Conservation (phyloP, 2,329 filamentous ascomycete genomes). For the Colletotrichum sp. region DNA sequence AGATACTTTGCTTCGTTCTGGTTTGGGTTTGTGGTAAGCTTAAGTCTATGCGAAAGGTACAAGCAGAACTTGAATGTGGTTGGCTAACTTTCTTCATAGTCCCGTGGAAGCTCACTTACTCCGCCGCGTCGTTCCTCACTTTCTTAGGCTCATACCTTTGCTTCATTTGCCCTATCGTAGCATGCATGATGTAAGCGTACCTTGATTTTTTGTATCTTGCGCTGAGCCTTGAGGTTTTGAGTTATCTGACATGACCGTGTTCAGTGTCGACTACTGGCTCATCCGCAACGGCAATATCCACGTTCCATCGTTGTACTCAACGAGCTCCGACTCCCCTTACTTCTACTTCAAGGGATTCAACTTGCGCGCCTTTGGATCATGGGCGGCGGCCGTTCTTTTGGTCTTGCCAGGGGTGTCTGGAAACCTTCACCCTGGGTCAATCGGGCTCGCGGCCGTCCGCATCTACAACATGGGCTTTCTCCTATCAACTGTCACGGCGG, state of each 20-base stretch:
- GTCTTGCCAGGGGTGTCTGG: background rate
- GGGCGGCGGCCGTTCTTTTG: background rate
- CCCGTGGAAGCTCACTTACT: background rate
- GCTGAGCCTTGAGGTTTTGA: background rate
- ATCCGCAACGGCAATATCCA: background rate
- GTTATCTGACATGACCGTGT: background rate
- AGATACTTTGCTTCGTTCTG: background rate
- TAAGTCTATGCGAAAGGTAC: accelerated
- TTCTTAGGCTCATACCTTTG: background rate
- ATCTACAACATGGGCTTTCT: conserved; percentile 2
- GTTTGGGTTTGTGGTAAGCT: background rate
- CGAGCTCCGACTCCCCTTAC: background rate
- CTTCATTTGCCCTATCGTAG: background rate
- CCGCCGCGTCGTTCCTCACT: background rate
- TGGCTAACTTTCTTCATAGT: background rate
- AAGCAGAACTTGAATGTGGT: too few species aligned
- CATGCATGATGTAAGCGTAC: background rate
- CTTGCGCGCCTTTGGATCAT: background rate
- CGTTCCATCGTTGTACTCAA: background rate
- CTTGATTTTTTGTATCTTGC: background rate
- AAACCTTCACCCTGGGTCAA: background rate
- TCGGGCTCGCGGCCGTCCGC: background rate
- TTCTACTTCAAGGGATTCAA: background rate
- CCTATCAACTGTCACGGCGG: background rate
- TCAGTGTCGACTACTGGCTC: background rate